Base-by-base conservation (phyloP, 2,329 filamentous ascomycete species). In the Mollisia scopiformis region DNA sequence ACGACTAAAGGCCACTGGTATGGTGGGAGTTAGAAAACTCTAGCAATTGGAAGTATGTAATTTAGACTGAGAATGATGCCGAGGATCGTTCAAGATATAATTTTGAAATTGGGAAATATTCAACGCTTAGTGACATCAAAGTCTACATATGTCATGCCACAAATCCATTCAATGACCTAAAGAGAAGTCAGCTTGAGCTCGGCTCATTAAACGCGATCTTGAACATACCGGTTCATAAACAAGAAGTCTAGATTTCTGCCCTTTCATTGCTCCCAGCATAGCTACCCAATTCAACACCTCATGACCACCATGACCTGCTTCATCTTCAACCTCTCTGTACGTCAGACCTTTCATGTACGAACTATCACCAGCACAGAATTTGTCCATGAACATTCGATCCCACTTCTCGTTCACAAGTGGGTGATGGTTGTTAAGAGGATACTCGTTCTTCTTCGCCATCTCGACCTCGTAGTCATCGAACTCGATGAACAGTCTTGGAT, bases 391-490 rank as follows among this genome's bases (percentile, higher is more conserved):
- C 58, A 64, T 66, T 25, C 62, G 54, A 37, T 72, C 71, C 71
- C 69, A 72, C 11, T 68, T 68, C 13, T 57, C 65, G 55, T 71
- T 73, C 14, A 72, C 69, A 2, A 73, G 64, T n/a, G 71, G 71
- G 57, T 73, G 71, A 51, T 71, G 71, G 25, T 65, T 64, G 57
- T 71, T 71, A 10, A 72, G 59, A 6, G 71, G 71, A 57, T 73
- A 72, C 61, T 72, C 69, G 57, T 72, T 72, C 61, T 68, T 72
- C 41, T 59, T 61, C 4, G 70, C 70, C 69, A 72, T 72, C 57
- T 72, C 69, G n/a, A 72, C 63, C 50, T 73, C 70, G 52, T 73
- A 72, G 30, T 72, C 68, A 56, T 73, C 67, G 52, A 73, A 69
- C 27, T 71, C 57, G 19, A 70, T 66, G 49, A 73, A 71, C 28